Evolutionary conservation across 768 basidiomycete species (phyloP), one percentile per base, ranked within the genome.

Genomic region (Termitomyces sp.): DNA sequence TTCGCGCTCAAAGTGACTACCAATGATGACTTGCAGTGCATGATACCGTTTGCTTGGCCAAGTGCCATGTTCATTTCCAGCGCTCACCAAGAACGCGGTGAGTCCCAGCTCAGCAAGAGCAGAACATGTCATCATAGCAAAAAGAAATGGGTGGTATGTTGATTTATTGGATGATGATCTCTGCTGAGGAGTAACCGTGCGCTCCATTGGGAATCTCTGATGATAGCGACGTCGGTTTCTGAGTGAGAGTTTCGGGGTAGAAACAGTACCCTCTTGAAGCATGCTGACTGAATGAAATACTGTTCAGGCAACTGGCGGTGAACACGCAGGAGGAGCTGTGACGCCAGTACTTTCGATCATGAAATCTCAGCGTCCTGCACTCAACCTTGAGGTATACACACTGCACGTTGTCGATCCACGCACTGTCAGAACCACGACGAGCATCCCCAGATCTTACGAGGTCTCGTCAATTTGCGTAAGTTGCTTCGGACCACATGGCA

Each of bases 51-150:
- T 66, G 66, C 77, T 82, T 3, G 83, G 77, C 83, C 84, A 89
- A 43, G 78, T 82, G 11, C 74, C 69, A 51, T 78, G 72, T 63
- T 84, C 82, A 66, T 85, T 87, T 21, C 86, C 87, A 5, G 81
- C 78, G 56, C 79, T 82, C 65, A 91, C 81, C 65, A 91, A 73
- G 70, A 86, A 91, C 23, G 85, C 81, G 17, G 86, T 83, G 52
- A 92, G 80, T 51, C 85, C 87, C 52, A 91, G 78, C 68, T 91
- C 88, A 19, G 86, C 82, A 67, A 88, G 76, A 25, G 82, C 86
- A 46, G 77, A 80, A 43, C 87, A 73, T 8, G 83, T 78, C 73
- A 91, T 87, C 65, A 89, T 70, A 11, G 77, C 69, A 60, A 86
- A 86, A 41, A 85, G 70, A 59, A 84, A 76, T 2, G 84, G 84